A percentile compares a stretch with the other conserved stretches of the same genome.
phyloP scores from a whole-genome alignment of 352 stramenopile species.

The Phytophthora vignae region DNA sequence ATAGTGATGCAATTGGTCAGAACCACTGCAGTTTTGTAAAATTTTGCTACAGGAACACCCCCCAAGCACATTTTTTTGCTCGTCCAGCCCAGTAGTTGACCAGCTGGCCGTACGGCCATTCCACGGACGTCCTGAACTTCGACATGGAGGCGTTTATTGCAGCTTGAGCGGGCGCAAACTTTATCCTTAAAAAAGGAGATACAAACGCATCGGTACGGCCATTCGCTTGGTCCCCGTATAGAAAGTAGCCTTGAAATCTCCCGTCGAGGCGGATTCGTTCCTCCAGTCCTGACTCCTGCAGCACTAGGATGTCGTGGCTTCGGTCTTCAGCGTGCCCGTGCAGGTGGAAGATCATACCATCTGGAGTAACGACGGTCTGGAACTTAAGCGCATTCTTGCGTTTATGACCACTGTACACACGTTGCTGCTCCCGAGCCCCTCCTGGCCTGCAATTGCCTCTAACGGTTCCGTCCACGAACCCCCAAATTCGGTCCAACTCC shows the following conservation, averaged over 20 bases:
- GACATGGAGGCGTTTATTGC: not conserved
- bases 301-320: not conserved
- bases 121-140: not conserved
- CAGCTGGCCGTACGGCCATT: not conserved
- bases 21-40: not conserved
- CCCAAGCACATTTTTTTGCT: not conserved
- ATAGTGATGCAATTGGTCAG: slow-evolving; percentile 1
- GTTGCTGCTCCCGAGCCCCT: too few species aligned
- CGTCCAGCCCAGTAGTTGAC: not conserved
- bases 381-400: not conserved
- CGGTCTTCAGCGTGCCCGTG: not conserved
- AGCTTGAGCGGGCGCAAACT: not conserved
- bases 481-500: not conserved
- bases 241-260: not conserved
- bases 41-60: not conserved
- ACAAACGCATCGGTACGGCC: not conserved
- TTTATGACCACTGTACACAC: not conserved
- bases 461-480: not conserved
- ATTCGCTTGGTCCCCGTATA: not conserved
- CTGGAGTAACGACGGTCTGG: not conserved
- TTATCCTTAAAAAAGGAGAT: not conserved
- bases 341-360: not conserved
- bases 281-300: not conserved
- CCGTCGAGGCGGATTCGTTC: not conserved
- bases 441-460: not conserved